Base-by-base conservation (phyloP, 495 filamentous ascomycete species). In the Tricharina praecox region DNA sequence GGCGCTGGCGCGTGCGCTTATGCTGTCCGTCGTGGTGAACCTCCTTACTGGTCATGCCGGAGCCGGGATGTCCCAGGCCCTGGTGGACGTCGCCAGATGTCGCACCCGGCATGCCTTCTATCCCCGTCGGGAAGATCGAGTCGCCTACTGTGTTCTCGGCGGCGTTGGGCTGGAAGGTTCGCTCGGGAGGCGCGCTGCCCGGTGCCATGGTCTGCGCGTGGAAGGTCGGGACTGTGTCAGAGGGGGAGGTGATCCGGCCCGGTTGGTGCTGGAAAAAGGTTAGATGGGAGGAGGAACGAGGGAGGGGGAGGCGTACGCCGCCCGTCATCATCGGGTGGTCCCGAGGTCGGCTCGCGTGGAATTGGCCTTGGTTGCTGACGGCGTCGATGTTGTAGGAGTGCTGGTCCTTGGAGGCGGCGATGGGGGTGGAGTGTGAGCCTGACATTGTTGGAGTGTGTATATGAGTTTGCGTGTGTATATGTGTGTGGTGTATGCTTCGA, bases 161-260 rank as follows among this genome's bases (percentile, higher is more conserved):
- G 23, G 24, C 21, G 1, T 78, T 72, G 8, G 81, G 74, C 1
- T 63, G 50, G 65, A 74, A 82, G 8, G 78, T 80, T 52, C 65
- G 55, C 50, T 74, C 68, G 0, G 63, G 56, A 0, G 82, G 81
- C 0, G 82, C 82, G 4, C 74, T 75, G 41, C 81, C 82, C 0
- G 78, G 61, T 0, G 77, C 66, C 30, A 75, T 64, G 15, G 70
- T 73, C 60, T 84, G 46, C 26, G 72, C 70, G 51, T 66, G 64
- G 68, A 80, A 85, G 54, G 79, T 79, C 36, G 75, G 74, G 28
- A 61, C 64, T 51, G 66, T 60, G 53, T 87, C 78, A 45, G 66
- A 66, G 47, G 74, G 75, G 34, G 63, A 65, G 41, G 73, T 68
- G 48, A 73, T 67, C 28, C 67, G 61, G 51, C 83, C 83, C 15